Evolutionary conservation across 2,329 filamentous ascomycete species (phyloP), one percentile per base, ranked within the genome.

Genomic region (Colletotrichum noveboracense): DNA sequence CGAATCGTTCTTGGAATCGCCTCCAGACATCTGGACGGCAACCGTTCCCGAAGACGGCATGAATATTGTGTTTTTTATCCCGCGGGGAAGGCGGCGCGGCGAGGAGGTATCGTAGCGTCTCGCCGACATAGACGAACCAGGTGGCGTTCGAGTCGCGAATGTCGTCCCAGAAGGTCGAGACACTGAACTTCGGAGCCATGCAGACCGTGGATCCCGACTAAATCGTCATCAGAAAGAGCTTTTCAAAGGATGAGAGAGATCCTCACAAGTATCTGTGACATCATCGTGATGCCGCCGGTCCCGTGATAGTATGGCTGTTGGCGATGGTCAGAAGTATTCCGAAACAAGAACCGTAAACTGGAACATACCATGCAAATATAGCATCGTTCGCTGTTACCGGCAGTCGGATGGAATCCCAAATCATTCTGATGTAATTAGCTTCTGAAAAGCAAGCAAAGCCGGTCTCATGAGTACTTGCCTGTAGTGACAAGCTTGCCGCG

Each of bases 51-150:
- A 89, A 92, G 85, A 93, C 92, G 66, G 86, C 84, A 75, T 88
- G 88, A 13, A 94, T 87, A 6, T 85, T 85, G 83, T 94, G 92
- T 16, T 89, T 84, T 76, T 85, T 88, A 82, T 94, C 92, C 8
- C 91, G 87, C 0, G 91, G 87, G n/a, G 89, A 90, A 0, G 91
- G 90, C 3, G 94, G 93, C 3, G 90, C 90, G 1, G 93, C 92
- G 14, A 96, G 88, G 1, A 96, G 88, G 78, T 96, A 96, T 1
- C 94, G 90, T 8, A 94, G 90, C 0, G 93, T 95, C 82, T 96
- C 94, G 79, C 94, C 94, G 4, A 96, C 94, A 80, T 96, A 96
- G 21, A 94, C 91, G 78, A 96, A 94, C 80, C 91, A 90, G 0
- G 93, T 95, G 1, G 94, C 91, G 16, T 89, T 84, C 0, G 91